Percentiles rank a stretch among this genome's conserved stretches.
Conservation (phyloP, 257 asterid species). For the Dorcoceras hygrometricum region DNA sequence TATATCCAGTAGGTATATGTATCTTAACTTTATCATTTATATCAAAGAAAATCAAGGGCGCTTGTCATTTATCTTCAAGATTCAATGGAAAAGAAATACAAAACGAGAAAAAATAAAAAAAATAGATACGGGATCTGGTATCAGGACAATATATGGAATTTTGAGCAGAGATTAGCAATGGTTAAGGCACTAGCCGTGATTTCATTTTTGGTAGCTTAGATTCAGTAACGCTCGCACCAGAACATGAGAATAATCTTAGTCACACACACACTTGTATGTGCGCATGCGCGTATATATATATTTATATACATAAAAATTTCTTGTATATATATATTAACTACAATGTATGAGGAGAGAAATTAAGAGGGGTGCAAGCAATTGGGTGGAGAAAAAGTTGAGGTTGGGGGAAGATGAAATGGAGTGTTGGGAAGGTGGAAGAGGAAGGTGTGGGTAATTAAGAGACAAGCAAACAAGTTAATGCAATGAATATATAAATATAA, state of each 20-base stretch:
- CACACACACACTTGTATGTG: neutral
- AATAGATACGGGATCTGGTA: constrained; percentile 31
- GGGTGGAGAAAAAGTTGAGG: constrained; percentile 38
- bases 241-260: no score
- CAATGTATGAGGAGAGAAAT: neutral
- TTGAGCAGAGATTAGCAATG: neutral
- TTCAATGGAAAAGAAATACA: neutral
- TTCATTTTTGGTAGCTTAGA: constrained; percentile 9
- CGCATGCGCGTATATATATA: constrained; percentile 3
- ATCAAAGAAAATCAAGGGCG: neutral
- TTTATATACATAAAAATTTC: no score
- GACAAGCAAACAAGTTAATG: neutral
- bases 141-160: neutral
- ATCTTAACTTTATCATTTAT: neutral
- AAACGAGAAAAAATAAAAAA: neutral
- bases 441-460: constrained; percentile 1
- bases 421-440: constrained; percentile 1
- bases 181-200: constrained; percentile 13
- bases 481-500: neutral
- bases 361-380: constrained; percentile 1
- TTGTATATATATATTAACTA: no score
- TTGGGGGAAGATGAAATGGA: neutral
- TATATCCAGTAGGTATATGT: neutral
- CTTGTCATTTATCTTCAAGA: neutral
- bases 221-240: constrained; percentile 19